These are phyloP conservation scores for Hypoxylon fuscum DNA, from an alignment of 495 filamentous ascomycete species.

Conservation along the genomic window DNA sequence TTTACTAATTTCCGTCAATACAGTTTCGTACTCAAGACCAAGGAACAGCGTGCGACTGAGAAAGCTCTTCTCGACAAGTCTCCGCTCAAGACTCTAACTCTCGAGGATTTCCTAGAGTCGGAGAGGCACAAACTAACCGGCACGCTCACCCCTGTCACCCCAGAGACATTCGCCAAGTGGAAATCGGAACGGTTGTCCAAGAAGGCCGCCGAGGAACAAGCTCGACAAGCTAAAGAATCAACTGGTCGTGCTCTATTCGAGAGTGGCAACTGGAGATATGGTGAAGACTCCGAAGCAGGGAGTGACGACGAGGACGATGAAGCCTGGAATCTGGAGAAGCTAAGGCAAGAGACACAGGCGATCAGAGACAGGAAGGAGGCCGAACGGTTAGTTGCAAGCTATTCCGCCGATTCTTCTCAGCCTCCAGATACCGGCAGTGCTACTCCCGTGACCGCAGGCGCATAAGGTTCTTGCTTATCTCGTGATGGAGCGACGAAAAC, in stretches of 20 bases:
- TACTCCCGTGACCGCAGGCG: conserved; percentile 20
- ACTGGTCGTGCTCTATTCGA: conserved; percentile 96
- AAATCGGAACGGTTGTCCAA: conserved; percentile 94
- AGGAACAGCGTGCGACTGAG: conserved; percentile 94
- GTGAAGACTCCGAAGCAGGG: conserved; percentile 68
- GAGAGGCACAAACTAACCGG: conserved; percentile 94
- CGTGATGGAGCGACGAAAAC: not conserved
- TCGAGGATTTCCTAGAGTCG: conserved; percentile 96
- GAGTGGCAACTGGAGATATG: conserved; percentile 87
- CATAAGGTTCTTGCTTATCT: conserved; percentile 9
- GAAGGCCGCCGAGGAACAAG: conserved; percentile 91
- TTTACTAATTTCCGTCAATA: conserved; percentile 39
- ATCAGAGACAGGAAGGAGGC: conserved; percentile 70
- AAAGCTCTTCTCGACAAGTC: conserved; percentile 98
- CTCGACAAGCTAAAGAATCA: conserved; percentile 88
- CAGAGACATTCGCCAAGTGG: conserved; percentile 92
- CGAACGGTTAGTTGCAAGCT: conserved; percentile 58
- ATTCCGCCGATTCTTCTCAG: conserved; percentile 23
- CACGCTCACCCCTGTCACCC: conserved; percentile 88
- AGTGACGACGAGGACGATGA: conserved; percentile 67
- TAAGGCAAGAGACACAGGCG: conserved; percentile 75
- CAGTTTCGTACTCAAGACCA: conserved; percentile 96
- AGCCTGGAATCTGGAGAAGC: conserved; percentile 80
- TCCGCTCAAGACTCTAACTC: conserved; percentile 89
- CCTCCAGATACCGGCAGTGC: conserved; percentile 32